These are phyloP conservation scores for Gossypium trilobum DNA, from an alignment of 441 rosid species.

Conservation along the genomic window DNA sequence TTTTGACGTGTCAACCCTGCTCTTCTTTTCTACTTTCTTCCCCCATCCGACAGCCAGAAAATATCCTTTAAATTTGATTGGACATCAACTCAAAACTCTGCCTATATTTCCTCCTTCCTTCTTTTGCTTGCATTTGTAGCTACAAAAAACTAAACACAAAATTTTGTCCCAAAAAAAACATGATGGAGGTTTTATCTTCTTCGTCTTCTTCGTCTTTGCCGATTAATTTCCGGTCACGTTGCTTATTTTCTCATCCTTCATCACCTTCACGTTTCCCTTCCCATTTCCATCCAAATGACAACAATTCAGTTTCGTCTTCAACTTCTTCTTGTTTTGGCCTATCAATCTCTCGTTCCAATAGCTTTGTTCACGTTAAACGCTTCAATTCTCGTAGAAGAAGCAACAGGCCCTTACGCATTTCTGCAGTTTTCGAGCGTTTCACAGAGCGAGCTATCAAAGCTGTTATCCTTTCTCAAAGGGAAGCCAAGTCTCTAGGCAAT, in stretches of 20 bases:
- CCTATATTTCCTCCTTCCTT: background rate
- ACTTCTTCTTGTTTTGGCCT: slow-evolving; percentile 34
- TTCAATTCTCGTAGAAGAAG: slow-evolving; percentile 28
- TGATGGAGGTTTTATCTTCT: slow-evolving; percentile 54
- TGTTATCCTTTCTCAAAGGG: slow-evolving; percentile 65
- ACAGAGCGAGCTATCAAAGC: slow-evolving; percentile 71
- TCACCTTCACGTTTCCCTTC: slow-evolving; percentile 19
- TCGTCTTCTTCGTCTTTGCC: slow-evolving; percentile 52
- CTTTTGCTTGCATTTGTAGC: background rate
- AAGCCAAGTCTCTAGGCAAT: slow-evolving; percentile 54
- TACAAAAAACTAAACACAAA: background rate
- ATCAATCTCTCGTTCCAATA: slow-evolving; percentile 24
- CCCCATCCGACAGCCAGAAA: background rate
- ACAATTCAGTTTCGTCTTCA: slow-evolving; percentile 31
- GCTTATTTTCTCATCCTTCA: slow-evolving; percentile 22
- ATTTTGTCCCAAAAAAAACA: background rate
- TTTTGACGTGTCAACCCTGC: background rate
- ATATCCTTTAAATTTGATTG: slow-evolving; percentile 10
- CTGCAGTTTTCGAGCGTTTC: slow-evolving; percentile 76
- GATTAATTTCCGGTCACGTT: slow-evolving; percentile 46
- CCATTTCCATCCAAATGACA: slow-evolving; percentile 20
- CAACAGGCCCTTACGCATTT: slow-evolving; percentile 37
- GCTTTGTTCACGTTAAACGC: slow-evolving; percentile 11
- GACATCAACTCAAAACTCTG: background rate
- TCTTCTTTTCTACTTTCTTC: background rate